These are phyloP conservation scores for Athelia sp. DNA, from an alignment of 1,284 basidiomycete species.

Conservation along the genomic window DNA sequence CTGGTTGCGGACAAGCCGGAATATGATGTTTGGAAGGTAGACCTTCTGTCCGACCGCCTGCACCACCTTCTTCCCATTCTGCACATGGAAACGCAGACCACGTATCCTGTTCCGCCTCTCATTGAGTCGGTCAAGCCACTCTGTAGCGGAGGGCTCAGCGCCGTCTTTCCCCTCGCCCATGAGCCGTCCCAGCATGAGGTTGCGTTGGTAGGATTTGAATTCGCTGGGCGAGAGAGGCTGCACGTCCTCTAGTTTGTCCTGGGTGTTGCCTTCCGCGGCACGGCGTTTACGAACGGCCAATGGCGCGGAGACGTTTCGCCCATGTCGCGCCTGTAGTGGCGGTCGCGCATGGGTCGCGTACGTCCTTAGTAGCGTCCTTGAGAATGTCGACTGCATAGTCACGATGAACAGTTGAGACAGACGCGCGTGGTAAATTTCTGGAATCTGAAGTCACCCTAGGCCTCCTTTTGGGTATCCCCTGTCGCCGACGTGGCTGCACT, in stretches of 20 bases:
- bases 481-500: no score
- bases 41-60: constrained; percentile 75
- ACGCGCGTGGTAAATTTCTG: no score
- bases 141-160: constrained; percentile 35
- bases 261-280: neutral
- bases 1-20: constrained; percentile 82
- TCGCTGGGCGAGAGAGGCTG: constrained; percentile 48
- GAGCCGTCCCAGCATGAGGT: constrained; percentile 48
- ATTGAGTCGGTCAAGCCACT: constrained; percentile 57
- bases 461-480: no score
- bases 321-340: constrained; percentile 29
- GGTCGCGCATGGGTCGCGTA: constrained; percentile 41
- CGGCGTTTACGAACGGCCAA: constrained; percentile 65
- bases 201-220: constrained; percentile 52
- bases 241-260: neutral
- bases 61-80: constrained; percentile 35
- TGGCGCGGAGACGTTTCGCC: constrained; percentile 64
- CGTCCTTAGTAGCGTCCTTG: constrained; percentile 32
- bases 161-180: constrained; percentile 26
- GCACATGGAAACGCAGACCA: constrained; percentile 42
- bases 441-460: no score
- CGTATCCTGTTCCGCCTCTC: constrained; percentile 58
- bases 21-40: constrained; percentile 85
- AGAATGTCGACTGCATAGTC: neutral
- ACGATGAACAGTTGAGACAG: no score